phyloP scores from a whole-genome alignment of 2,329 filamentous ascomycete genomes.

The Orbilia ellipsospora region DNA sequence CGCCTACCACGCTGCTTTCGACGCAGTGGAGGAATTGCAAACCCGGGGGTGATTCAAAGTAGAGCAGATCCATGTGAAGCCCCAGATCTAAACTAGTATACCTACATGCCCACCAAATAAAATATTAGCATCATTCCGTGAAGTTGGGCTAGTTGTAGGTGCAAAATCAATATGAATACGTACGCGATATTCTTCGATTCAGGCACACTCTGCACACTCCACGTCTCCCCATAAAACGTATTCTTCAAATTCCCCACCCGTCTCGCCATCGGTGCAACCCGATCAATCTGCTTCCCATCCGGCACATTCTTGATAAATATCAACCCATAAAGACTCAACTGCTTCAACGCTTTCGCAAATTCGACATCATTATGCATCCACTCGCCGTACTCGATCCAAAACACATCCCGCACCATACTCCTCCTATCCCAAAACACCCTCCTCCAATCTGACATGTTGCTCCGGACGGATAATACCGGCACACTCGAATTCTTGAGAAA shows the following conservation, averaged over 20 bases:
- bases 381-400: slow-evolving; percentile 74
- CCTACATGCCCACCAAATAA: slow-evolving; percentile 13
- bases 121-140: not conserved
- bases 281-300: slow-evolving; percentile 72
- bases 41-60: slow-evolving; percentile 80
- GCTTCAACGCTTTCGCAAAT: slow-evolving; percentile 72
- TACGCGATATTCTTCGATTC: slow-evolving; percentile 86
- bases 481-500: slow-evolving; percentile 59
- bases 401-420: slow-evolving; percentile 66
- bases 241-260: slow-evolving; percentile 82
- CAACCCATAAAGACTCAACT: slow-evolving; percentile 75
- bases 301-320: slow-evolving; percentile 82
- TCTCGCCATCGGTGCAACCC: slow-evolving; percentile 70
- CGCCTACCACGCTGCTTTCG: slow-evolving; percentile 80
- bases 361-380: slow-evolving; percentile 73
- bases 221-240: slow-evolving; percentile 91
- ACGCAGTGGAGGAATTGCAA: slow-evolving; percentile 92
- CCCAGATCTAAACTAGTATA: slow-evolving; percentile 85
- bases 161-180: no score
- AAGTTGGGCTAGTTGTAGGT: no score
- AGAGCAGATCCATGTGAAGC: slow-evolving; percentile 93
- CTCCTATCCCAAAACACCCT: slow-evolving; percentile 65
- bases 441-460: slow-evolving; percentile 61
- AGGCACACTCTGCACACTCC: slow-evolving; percentile 85
- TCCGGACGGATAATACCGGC: slow-evolving; percentile 57